phyloP scores from a whole-genome alignment of 106 monocot genomes.

The Dendrobium chrysotoxum region DNA sequence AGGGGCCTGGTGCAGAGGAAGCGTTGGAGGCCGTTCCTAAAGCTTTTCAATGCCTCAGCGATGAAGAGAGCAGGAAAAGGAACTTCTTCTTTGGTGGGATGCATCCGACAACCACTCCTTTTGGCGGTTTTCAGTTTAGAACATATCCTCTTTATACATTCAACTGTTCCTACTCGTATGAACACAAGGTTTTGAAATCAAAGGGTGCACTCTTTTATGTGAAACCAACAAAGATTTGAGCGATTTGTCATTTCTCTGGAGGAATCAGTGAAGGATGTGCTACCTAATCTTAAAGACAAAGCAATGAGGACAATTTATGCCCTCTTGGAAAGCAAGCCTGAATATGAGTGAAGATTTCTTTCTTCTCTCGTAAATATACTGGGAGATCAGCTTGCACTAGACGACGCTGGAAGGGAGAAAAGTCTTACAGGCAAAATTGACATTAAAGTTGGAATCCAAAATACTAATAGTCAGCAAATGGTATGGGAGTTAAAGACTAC shows the following conservation, averaged over 20 bases:
- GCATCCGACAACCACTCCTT: constrained; percentile 39
- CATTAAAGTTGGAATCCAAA: constrained; percentile 66
- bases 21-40: constrained; percentile 94
- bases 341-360: too few species aligned
- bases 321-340: too few species aligned
- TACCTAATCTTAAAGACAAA: too few species aligned
- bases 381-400: too few species aligned
- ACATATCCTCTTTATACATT: constrained; percentile 60
- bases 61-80: constrained; percentile 70
- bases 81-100: constrained; percentile 63
- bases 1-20: constrained; percentile 88
- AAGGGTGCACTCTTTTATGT: constrained; percentile 73
- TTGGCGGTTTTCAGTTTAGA: constrained; percentile 66
- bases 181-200: constrained; percentile 58
- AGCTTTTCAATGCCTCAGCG: constrained; percentile 91
- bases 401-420: constrained; percentile 69
- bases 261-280: too few species aligned
- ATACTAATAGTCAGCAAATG: constrained; percentile 61
- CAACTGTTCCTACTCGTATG: constrained; percentile 44
- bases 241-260: too few species aligned
- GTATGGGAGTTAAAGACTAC: constrained; percentile 54
- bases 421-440: constrained; percentile 81
- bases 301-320: too few species aligned
- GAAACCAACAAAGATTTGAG: constrained; percentile 64
- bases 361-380: too few species aligned